Evolutionary conservation across 2,329 filamentous ascomycete genomes (phyloP).

Genomic region (Diplodia intermedia): DNA sequence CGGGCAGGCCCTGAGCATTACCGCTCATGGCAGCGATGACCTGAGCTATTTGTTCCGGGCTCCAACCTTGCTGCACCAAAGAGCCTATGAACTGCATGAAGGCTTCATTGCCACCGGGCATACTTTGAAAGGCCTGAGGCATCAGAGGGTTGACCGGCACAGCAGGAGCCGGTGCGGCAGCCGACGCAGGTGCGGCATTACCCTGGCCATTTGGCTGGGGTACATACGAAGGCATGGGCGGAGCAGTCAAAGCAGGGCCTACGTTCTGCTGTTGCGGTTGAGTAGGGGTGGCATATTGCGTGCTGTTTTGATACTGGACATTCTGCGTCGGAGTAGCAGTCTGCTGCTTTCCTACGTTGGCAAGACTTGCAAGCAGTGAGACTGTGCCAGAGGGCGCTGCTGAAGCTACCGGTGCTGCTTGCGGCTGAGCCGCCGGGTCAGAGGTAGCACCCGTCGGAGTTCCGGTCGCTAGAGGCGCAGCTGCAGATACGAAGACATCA

Average conservation of each 20-base stretch:
- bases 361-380: conserved; percentile 46
- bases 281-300: conserved; percentile 25
- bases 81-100: conserved; percentile 32
- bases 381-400: conserved; percentile 39
- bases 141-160: conserved; percentile 35
- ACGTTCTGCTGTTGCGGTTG: conserved; percentile 33
- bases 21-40: conserved; percentile 27
- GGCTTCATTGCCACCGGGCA: conserved; percentile 35
- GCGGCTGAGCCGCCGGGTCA: conserved; percentile 38
- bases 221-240: conserved; percentile 31
- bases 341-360: conserved; percentile 41
- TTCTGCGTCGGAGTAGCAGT: conserved; percentile 32
- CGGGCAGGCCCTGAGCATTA: not conserved
- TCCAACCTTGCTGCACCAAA: conserved; percentile 30
- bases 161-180: conserved; percentile 35
- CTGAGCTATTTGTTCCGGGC: conserved; percentile 32
- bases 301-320: conserved; percentile 13
- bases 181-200: conserved; percentile 34
- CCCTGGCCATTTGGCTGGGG: conserved; percentile 29
- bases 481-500: conserved; percentile 35
- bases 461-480: conserved; percentile 9
- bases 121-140: conserved; percentile 45
- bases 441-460: conserved; percentile 32
- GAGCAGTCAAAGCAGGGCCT: conserved; percentile 31
- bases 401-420: conserved; percentile 37